Evolutionary conservation across 2,329 filamentous ascomycete genomes (phyloP).

Genomic region (Cytospora leucostoma): DNA sequence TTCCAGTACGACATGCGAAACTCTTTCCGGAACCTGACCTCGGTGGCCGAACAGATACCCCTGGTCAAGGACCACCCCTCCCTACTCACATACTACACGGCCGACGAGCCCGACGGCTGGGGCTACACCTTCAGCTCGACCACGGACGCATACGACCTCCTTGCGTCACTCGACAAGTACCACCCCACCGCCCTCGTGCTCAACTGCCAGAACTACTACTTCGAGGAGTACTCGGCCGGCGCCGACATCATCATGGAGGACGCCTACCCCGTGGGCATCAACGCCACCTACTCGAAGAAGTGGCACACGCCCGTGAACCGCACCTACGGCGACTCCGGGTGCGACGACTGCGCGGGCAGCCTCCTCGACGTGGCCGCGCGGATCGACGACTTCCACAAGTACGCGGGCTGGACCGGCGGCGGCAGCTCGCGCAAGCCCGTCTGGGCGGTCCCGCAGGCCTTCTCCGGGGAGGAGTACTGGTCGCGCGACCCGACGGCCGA

Average conservation of each 20-base stretch:
- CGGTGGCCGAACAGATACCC: constrained; percentile 42
- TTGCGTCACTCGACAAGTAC: constrained; percentile 58
- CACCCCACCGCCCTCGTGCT: constrained; percentile 61
- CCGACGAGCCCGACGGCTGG: constrained; percentile 57
- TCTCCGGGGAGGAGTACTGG: constrained; percentile 52
- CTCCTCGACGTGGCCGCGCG: constrained; percentile 52
- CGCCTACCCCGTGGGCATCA: constrained; percentile 60
- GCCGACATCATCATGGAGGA: constrained; percentile 63
- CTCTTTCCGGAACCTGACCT: constrained; percentile 47
- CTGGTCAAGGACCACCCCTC: constrained; percentile 43
- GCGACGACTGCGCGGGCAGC: constrained; percentile 59
- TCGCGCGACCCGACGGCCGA: constrained; percentile 45
- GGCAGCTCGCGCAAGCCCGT: constrained; percentile 50
- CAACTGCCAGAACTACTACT: constrained; percentile 65
- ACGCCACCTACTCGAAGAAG: constrained; percentile 51
- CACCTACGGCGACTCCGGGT: constrained; percentile 64
- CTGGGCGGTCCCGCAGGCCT: constrained; percentile 48
- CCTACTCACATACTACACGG: constrained; percentile 49
- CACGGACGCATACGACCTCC: constrained; percentile 43
- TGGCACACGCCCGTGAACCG: constrained; percentile 59
- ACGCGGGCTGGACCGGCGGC: constrained; percentile 47
- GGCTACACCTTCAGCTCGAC: constrained; percentile 55
- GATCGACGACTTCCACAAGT: constrained; percentile 41
- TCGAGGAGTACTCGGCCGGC: constrained; percentile 53
- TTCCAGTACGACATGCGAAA: constrained; percentile 50